Evolutionary conservation across 2,329 filamentous ascomycete genomes (phyloP).

Genomic region (Phaeosphaeriaceae sp.): DNA sequence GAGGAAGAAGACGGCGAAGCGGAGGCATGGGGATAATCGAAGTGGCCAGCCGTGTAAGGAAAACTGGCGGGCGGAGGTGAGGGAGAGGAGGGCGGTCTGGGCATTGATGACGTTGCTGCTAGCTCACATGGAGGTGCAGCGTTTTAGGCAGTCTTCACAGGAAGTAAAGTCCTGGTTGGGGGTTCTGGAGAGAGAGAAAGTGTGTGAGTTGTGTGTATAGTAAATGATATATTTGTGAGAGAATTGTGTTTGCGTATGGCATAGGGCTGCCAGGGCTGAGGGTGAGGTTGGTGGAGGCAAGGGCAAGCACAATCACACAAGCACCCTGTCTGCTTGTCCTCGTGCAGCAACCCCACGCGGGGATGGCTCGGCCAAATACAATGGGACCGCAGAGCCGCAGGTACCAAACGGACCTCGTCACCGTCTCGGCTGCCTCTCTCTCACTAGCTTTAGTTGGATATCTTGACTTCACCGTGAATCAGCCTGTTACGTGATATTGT

Average conservation of each 20-base stretch:
- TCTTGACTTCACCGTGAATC: neutral
- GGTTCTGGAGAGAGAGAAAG: neutral
- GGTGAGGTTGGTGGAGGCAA: neutral
- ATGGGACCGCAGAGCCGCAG: slow-evolving; percentile 19
- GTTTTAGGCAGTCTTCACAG: neutral
- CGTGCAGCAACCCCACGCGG: slow-evolving; percentile 3
- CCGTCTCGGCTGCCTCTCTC: slow-evolving; percentile 6
- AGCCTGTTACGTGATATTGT: neutral
- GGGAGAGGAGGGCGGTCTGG: slow-evolving; percentile 36
- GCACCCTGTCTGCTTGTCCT: neutral
- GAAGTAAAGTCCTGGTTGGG: neutral
- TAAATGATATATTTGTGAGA: neutral
- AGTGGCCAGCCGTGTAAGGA: slow-evolving; percentile 47
- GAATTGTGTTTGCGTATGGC: too few relatives aligned
- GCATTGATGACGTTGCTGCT: slow-evolving; percentile 37
- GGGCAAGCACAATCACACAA: neutral
- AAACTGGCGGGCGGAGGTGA: slow-evolving; percentile 36
- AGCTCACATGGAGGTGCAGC: slow-evolving; percentile 16
- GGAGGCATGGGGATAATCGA: slow-evolving; percentile 55
- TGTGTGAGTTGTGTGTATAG: neutral
- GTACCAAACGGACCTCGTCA: slow-evolving; percentile 14
- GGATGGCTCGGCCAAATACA: slow-evolving; percentile 4
- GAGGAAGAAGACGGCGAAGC: slow-evolving; percentile 25
- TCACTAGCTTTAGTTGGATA: neutral
- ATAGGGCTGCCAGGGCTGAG: too few relatives aligned